A percentile compares a stretch with the other conserved stretches of the same genome.
Conservation (phyloP, 163 green algal genomes). For the Scenedesmus sp. region DNA sequence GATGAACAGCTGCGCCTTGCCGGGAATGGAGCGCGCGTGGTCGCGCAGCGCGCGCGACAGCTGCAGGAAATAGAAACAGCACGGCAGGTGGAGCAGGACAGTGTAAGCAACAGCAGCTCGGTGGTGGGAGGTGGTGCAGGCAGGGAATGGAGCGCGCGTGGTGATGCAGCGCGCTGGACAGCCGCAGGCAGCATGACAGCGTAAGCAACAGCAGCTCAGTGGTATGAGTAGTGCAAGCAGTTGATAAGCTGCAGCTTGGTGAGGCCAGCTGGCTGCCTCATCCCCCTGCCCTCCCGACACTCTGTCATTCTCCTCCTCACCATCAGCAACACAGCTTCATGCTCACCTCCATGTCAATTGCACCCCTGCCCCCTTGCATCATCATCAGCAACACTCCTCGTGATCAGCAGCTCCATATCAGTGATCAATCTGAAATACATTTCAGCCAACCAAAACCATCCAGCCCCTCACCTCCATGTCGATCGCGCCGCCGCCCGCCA, state of each 20-base stretch:
- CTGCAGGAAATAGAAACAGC: background rate
- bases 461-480: constrained; percentile 87
- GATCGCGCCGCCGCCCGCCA: constrained; percentile 96
- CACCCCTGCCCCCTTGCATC: too few relatives aligned
- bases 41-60: constrained; percentile 59
- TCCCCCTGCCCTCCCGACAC: background rate
- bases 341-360: too few relatives aligned
- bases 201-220: background rate
- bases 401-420: background rate
- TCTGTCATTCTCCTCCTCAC: too few relatives aligned
- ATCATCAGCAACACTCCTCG: too few relatives aligned
- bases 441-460: constrained; percentile 42
- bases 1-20: constrained; percentile 97
- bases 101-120: background rate
- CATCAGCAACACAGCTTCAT: too few relatives aligned
- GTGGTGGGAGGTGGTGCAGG: background rate
- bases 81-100: background rate
- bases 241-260: background rate
- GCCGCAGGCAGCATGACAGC: background rate
- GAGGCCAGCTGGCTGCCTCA: too few relatives aligned
- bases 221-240: background rate
- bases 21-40: constrained; percentile 77
- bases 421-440: background rate
- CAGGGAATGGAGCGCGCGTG: constrained; percentile 80
- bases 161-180: constrained; percentile 58